Conservation (phyloP, 2,329 filamentous ascomycete genomes). For the Arthrinium phaeospermum region DNA sequence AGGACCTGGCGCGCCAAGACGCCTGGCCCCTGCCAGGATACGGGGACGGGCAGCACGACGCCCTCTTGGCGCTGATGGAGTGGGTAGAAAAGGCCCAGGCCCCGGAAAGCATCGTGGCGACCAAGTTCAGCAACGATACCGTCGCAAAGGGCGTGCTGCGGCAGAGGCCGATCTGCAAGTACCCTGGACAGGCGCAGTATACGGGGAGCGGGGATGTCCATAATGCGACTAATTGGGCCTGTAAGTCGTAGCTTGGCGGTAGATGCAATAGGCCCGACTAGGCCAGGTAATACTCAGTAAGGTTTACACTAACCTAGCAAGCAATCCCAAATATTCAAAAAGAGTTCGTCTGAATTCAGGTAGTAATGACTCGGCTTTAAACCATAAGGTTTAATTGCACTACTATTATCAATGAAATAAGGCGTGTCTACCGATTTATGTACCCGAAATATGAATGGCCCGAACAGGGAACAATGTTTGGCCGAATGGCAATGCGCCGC, state of each 20-base stretch:
- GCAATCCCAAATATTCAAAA: neutral
- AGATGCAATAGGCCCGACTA: neutral
- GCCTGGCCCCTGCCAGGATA: constrained; percentile 35
- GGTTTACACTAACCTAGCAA: neutral
- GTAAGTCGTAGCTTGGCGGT: neutral
- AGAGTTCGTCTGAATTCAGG: neutral
- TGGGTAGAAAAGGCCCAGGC: constrained; percentile 52
- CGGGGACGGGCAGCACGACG: constrained; percentile 31
- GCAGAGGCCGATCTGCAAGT: constrained; percentile 19
- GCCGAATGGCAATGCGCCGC: too few relatives aligned
- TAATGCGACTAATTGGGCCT: neutral
- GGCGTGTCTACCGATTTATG: too few relatives aligned
- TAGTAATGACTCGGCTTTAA: neutral
- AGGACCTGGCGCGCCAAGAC: constrained; percentile 18
- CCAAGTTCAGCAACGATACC: constrained; percentile 21
- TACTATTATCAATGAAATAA: neutral
- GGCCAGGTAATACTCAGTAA: neutral
- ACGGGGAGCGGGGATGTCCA: neutral
- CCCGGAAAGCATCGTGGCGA: constrained; percentile 21
- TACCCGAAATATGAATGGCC: too few relatives aligned
- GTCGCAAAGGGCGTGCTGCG: neutral
- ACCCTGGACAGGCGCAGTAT: constrained; percentile 10
- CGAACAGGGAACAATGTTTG: too few relatives aligned
- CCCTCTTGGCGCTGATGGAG: constrained; percentile 43
- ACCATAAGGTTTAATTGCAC: neutral